Percentiles rank a stretch among this genome's conserved stretches.
These are phyloP conservation scores for Paralagenidium karlingii DNA, from an alignment of 352 stramenopile genomes.

Conservation along the genomic window DNA sequence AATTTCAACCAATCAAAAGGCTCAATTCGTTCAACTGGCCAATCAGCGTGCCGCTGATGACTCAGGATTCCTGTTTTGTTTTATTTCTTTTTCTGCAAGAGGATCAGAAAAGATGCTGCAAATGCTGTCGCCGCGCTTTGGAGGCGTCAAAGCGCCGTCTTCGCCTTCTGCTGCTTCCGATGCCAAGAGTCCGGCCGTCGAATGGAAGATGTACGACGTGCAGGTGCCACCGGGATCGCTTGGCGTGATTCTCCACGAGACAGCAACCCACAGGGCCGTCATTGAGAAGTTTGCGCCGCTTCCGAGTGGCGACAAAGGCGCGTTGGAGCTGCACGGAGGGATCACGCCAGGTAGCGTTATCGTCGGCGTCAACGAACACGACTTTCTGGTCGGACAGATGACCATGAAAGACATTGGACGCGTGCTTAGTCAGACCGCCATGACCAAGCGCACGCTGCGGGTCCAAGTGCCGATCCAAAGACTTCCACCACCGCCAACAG, in stretches of 20 bases:
- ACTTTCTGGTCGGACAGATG: constrained; percentile 28
- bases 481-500: constrained; percentile 3
- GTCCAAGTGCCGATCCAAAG: constrained; percentile 3
- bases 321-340: constrained; percentile 25
- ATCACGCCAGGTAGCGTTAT: constrained; percentile 30
- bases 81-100: no score
- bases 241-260: constrained; percentile 52
- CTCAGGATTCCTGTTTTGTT: no score
- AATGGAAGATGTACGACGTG: constrained; percentile 24
- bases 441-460: no score
- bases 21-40: no score
- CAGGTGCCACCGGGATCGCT: constrained; percentile 37
- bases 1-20: no score
- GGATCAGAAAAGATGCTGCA: no score
- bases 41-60: no score
- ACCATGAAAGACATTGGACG: constrained; percentile 38
- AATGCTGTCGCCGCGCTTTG: no score
- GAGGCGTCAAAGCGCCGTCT: no score
- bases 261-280: constrained; percentile 13
- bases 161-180: no score
- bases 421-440: constrained; percentile 22
- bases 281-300: constrained; percentile 55
- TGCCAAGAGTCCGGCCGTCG: no score
- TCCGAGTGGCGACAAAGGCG: constrained; percentile 18
- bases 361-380: constrained; percentile 44